These are phyloP conservation scores for Casaregolazyma suthepensis DNA, from an alignment of 1,139 yeast species.

Conservation along the genomic window DNA sequence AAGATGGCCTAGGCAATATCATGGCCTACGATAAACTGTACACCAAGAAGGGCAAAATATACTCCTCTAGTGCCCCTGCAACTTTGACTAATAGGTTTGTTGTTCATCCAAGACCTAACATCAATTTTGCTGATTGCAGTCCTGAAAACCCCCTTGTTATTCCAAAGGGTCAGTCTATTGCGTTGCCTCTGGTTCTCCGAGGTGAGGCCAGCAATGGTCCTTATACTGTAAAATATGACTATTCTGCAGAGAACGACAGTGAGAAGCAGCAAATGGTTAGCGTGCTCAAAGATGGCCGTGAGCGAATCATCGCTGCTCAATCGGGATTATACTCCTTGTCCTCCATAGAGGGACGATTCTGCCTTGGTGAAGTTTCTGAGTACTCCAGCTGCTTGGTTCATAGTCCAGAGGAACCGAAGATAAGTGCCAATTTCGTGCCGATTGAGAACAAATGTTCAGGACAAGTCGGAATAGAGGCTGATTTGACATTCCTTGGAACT, in stretches of 20 bases:
- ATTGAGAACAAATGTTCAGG: slow-evolving; percentile 88
- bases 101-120: slow-evolving; percentile 59
- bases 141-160: slow-evolving; percentile 31
- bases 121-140: slow-evolving; percentile 35
- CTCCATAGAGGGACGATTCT: slow-evolving; percentile 50
- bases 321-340: slow-evolving; percentile 62
- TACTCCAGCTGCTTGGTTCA: slow-evolving; percentile 41
- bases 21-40: slow-evolving; percentile 43
- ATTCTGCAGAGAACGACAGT: slow-evolving; percentile 10
- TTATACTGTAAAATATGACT: slow-evolving; percentile 25
- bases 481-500: slow-evolving; percentile 58
- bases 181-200: slow-evolving; percentile 21
- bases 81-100: slow-evolving; percentile 42
- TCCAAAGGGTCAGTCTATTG: slow-evolving; percentile 26
- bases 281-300: slow-evolving; percentile 11
- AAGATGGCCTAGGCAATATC: slow-evolving; percentile 70
- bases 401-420: slow-evolving; percentile 44
- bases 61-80: neutral
- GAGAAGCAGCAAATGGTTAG: slow-evolving; percentile 8
- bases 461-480: slow-evolving; percentile 76
- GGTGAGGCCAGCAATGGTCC: slow-evolving; percentile 30
- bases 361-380: slow-evolving; percentile 56
- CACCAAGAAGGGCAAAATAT: slow-evolving; percentile 1
- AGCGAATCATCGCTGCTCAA: slow-evolving; percentile 33
- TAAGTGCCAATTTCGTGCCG: slow-evolving; percentile 39